These are phyloP conservation scores for Nicotiana tomentosiformis DNA, from an alignment of 257 asterid genomes.

Conservation along the genomic window DNA sequence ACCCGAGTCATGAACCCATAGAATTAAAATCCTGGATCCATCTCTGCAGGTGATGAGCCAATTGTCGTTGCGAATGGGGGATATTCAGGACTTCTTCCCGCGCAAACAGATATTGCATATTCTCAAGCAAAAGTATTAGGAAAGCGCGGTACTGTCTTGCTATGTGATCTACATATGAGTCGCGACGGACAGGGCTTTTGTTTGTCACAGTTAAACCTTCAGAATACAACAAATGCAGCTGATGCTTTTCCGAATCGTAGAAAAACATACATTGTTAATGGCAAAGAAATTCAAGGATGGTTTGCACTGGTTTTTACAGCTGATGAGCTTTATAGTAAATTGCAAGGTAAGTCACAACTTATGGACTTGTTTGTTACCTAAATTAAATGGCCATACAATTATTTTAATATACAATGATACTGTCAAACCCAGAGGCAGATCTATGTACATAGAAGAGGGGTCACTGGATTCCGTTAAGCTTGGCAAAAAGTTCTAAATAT, in stretches of 20 bases:
- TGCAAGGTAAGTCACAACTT: constrained; percentile 39
- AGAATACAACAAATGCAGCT: constrained; percentile 49
- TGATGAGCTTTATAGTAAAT: constrained; percentile 28
- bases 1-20: too few relatives aligned
- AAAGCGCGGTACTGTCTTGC: constrained; percentile 46
- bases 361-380: background rate
- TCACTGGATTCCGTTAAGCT: too few relatives aligned
- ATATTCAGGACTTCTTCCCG: constrained; percentile 72
- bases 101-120: constrained; percentile 42
- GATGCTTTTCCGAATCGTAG: constrained; percentile 37
- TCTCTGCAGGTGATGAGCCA: constrained; percentile 27
- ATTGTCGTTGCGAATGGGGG: constrained; percentile 42
- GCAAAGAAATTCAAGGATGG: constrained; percentile 52
- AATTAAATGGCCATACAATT: background rate
- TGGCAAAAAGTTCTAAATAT: too few relatives aligned
- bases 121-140: constrained; percentile 28
- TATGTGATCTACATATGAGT: constrained; percentile 73
- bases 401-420: too few relatives aligned
- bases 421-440: too few relatives aligned
- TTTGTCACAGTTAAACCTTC: constrained; percentile 37
- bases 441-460: too few relatives aligned
- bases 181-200: constrained; percentile 66
- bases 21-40: too few relatives aligned
- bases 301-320: constrained; percentile 61
- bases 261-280: constrained; percentile 51